These are phyloP conservation scores for Alternaria consortialis DNA, from an alignment of 2,329 filamentous ascomycete species.

Conservation along the genomic window DNA sequence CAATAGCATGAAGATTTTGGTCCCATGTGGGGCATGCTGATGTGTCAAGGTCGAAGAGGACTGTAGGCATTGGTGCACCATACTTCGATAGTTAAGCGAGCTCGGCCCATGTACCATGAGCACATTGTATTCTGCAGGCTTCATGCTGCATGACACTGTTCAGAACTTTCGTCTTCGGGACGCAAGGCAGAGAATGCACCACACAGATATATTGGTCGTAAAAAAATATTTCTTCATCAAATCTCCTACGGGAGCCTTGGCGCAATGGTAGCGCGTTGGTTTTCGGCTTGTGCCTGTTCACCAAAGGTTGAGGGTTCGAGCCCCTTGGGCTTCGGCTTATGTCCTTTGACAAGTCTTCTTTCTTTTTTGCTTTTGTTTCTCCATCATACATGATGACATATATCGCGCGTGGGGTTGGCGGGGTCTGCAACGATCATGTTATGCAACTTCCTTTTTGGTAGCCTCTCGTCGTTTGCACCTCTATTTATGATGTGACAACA, in stretches of 20 bases:
- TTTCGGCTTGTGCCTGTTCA: constrained; percentile 32
- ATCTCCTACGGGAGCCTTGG: constrained; percentile 25
- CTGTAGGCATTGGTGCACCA: background rate
- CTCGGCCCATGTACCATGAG: background rate
- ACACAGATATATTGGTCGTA: background rate
- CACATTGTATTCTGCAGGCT: background rate
- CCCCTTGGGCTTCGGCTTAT: constrained; percentile 30
- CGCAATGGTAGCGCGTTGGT: constrained; percentile 44
- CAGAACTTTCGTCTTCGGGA: background rate
- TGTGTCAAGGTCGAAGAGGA: background rate
- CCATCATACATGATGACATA: too few species aligned
- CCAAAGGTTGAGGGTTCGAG: constrained; percentile 38
- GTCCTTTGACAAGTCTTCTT: constrained; percentile 3
- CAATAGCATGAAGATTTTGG: background rate
- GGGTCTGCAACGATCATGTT: too few species aligned
- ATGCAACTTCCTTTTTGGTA: too few species aligned
- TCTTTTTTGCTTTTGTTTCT: too few species aligned
- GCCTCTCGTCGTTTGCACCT: too few species aligned
- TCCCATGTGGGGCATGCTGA: background rate
- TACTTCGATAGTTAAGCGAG: background rate
- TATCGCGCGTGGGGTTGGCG: too few species aligned
- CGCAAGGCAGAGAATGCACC: background rate
- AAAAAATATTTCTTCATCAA: constrained; percentile 3
- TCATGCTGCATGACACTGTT: background rate
- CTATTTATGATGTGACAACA: too few species aligned